These are phyloP conservation scores for Seiridium unicorne DNA, from an alignment of 2,329 filamentous ascomycete genomes.

Conservation along the genomic window DNA sequence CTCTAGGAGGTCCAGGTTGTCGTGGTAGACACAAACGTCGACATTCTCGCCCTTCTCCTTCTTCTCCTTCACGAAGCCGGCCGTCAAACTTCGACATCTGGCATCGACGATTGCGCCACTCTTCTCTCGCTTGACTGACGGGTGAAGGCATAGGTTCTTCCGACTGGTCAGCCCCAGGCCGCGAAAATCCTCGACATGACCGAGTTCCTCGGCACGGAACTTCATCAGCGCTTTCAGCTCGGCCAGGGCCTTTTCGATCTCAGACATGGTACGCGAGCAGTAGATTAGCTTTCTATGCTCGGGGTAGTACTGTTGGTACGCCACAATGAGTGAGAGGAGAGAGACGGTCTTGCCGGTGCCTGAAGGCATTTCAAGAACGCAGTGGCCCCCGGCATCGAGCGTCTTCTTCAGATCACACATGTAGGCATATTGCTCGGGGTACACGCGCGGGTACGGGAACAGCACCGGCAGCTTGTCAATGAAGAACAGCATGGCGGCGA, in stretches of 20 bases:
- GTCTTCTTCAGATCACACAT: slow-evolving; percentile 87
- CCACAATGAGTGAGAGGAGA: slow-evolving; percentile 89
- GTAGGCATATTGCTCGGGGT: slow-evolving; percentile 70
- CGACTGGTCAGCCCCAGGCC: slow-evolving; percentile 91
- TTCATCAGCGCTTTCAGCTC: slow-evolving; percentile 94
- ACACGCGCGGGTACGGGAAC: slow-evolving; percentile 39
- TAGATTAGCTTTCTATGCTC: slow-evolving; percentile 97
- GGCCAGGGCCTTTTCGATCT: slow-evolving; percentile 95
- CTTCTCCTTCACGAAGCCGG: slow-evolving; percentile 96
- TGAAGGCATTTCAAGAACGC: slow-evolving; percentile 97
- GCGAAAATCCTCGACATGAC: slow-evolving; percentile 86
- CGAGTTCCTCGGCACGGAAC: slow-evolving; percentile 86
- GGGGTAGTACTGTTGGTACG: slow-evolving; percentile 91
- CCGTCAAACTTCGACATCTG: slow-evolving; percentile 91
- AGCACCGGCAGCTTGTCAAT: slow-evolving; percentile 58
- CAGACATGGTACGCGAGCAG: slow-evolving; percentile 99
- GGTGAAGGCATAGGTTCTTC: slow-evolving; percentile 95
- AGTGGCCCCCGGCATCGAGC: slow-evolving; percentile 91
- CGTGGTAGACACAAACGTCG: slow-evolving; percentile 92
- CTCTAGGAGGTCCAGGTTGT: slow-evolving; percentile 94
- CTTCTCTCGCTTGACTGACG: slow-evolving; percentile 93
- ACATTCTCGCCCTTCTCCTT: slow-evolving; percentile 94
- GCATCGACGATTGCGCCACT: slow-evolving; percentile 92
- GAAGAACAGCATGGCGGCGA: slow-evolving; percentile 69
- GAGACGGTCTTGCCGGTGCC: slow-evolving; percentile 98